Base-by-base conservation (phyloP, 2,329 filamentous ascomycete species). In the Xylariaceae sp. region DNA sequence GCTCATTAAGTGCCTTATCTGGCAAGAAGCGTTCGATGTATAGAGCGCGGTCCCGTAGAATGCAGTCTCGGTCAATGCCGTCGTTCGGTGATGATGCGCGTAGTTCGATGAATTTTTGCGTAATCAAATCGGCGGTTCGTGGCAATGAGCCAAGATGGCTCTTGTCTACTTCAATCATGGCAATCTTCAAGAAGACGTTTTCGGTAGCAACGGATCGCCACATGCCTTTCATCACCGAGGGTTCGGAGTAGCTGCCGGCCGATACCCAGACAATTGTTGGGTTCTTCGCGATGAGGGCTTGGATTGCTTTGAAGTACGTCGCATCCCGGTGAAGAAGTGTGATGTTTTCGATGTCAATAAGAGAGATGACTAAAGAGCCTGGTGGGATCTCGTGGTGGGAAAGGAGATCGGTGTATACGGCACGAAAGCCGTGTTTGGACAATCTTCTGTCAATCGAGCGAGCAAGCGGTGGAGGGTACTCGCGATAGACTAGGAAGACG, bases 21-120 rank as follows among this genome's bases (percentile, higher is more conserved):
- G 57, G 57, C 3, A 60, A 18, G 2, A 60, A 19, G 9, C 53
- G 47, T 37, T 60, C 57, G n/a, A 60, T 23, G 20, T 60, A 44
- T 21, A 56, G 37, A 23, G 48, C 42, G 16, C 48, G 50, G 7
- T 40, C 29, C 10, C 32, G 44, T 14, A 60, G 23, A 19, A 52
- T 21, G n/a, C 20, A 54, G 26, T 54, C 50, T n/a, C 29, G 44
- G 44, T 60, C 53, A 50, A 43, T 32, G 18, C 47, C 19, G 14
- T 41, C 37, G 6, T 10, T 23, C 14, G 47, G 18, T 19, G 5
- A n/a, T 23, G 40, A 50, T 41, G 7, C 10, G 20, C 18, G 40
- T 19, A 50, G 20, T 18, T 50, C 48, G 20, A 20, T 16, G 6
- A 50, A 32, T 42, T 50, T 50, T 5, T 26, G 10, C 3, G 37